Base-by-base conservation (phyloP, 2,329 filamentous ascomycete genomes). In the Calonectria pteridis region DNA sequence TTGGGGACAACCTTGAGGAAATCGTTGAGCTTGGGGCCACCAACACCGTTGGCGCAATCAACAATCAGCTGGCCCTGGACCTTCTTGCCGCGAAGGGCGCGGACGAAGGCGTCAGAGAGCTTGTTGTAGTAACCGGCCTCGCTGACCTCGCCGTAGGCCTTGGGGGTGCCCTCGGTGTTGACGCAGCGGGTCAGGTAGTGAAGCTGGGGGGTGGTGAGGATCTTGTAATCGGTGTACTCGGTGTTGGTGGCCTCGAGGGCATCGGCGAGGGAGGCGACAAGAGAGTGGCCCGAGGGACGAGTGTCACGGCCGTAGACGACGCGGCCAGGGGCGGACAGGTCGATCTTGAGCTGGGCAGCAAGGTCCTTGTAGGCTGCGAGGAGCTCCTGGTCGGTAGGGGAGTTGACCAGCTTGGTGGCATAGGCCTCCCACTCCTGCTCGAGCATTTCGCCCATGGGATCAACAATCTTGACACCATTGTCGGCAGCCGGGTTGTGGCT, bases 401-500 rank as follows among this genome's bases (percentile, higher is more conserved):
- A 93, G 85, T 99, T 99, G 82, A 98, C 96, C 75, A 99, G 92
- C 80, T 91, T 91, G 43, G 97, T 98, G 68, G 96, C 95, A 84
- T 96, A 93, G 46, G 89, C 88, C 87, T 99, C 97, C 97, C 97
- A 99, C 74, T 96, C 94, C 84, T 96, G 93, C 91, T 97, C 95
- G 64, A 98, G 90, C 97, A 98, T 98, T 85, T 98, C 97, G 77
- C 97, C 96, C 93, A 98, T 94, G 16, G 97, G 97, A 85, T 99
- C 97, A 76, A 99, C 95, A 79, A 99, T 92, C 90, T 98, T 98
- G 84, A 98, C 94, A 66, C 95, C 95, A 84, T 98, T 98, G 86
- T 98, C 95, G 79, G 92, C 90, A 40, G 95, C 93, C 23, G 94
- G 94, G 86, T 98, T 98, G 89, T 98, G 95, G 82, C 94, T 97